Base-by-base conservation (phyloP, 2,329 filamentous ascomycete species). In the Capronia epimyces region DNA sequence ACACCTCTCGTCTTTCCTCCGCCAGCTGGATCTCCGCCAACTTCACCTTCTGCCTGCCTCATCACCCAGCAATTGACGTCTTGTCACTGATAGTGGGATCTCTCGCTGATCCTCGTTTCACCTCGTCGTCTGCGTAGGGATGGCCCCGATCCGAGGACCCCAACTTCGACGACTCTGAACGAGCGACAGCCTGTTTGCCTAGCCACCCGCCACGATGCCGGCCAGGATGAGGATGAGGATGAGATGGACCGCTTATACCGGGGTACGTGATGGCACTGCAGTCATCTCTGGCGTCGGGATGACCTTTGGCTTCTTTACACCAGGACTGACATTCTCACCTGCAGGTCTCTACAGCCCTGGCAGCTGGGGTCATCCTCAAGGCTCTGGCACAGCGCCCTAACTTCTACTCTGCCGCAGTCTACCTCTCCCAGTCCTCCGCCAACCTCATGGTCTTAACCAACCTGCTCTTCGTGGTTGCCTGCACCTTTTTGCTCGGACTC, bases 371-470 rank as follows among this genome's bases (percentile, higher is more conserved):
- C 53, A 78, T 96, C 54, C 72, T 95, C 52, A 93, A 90, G 66
- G 91, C 93, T 56, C 91, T 97, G 71, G 86, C 93, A 66, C 88
- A 97, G 72, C 83, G 93, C 59, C 85, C 93, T 58, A 98, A 98
- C 72, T 98, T 97, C 77, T 98, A 98, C 74, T 94, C 91, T 48
- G 90, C 93, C 60, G 93, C 89, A 72, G 93, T 98, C 43, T 95
- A 97, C 71, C 82, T 98, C 44, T 88, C 90, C 34, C 91, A 97
- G 71, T 96, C 89, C 70, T 97, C 93, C 73, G 84, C 94, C 63
- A 97, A 91, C 67, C 75, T 97, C 46, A 87, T 97, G 81, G 90
- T 95, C 57, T 77, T 98, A 62, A 87, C 91, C 65, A 98, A 98
- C 67, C 79, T 97, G 60, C 82, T 88, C 52, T 82, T 97, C 53